Percentiles rank a stretch among this genome's conserved stretches.
Conservation (phyloP, 768 basidiomycete genomes). For the Porpolomopsis calyptriformis region DNA sequence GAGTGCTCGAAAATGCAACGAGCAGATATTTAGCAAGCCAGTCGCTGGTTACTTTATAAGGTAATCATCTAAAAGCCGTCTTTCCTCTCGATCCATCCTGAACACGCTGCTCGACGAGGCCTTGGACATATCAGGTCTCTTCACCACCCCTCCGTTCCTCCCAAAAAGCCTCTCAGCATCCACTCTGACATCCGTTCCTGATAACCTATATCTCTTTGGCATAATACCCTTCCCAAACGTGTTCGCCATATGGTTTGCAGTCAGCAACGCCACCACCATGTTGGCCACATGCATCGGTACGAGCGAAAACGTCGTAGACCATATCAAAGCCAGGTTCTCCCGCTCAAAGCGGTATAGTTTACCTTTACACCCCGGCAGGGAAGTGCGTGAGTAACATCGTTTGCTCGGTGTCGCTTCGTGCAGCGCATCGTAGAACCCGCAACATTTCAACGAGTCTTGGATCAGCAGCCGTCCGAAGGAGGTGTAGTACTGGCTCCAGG, state of each 20-base stretch:
- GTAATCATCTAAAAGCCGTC: neutral
- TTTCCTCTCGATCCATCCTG: constrained; percentile 16
- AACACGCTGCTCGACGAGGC: constrained; percentile 15
- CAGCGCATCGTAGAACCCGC: constrained; percentile 51
- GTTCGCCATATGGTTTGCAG: constrained; percentile 54
- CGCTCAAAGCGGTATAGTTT: constrained; percentile 45
- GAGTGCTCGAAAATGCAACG: neutral
- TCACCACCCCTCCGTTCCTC: constrained; percentile 5
- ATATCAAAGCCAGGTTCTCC: constrained; percentile 34
- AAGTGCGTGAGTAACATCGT: constrained; percentile 50
- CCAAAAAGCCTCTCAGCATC: constrained; percentile 27
- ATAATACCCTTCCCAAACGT: constrained; percentile 57
- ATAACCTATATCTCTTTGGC: constrained; percentile 49
- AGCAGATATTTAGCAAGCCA: too few species aligned
- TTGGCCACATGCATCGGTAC: constrained; percentile 52
- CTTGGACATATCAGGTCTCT: constrained; percentile 14
- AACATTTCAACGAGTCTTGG: constrained; percentile 54
- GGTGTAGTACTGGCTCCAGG: constrained; percentile 58
- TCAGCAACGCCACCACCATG: constrained; percentile 49
- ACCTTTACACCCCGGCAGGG: constrained; percentile 60
- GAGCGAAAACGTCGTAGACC: constrained; percentile 42
- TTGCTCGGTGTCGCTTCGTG: constrained; percentile 50
- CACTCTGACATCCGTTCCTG: constrained; percentile 33
- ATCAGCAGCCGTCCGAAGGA: constrained; percentile 42
- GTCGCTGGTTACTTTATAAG: too few species aligned